These are phyloP conservation scores for Cladosporium halotolerans DNA, from an alignment of 2,329 filamentous ascomycete genomes.

Conservation along the genomic window DNA sequence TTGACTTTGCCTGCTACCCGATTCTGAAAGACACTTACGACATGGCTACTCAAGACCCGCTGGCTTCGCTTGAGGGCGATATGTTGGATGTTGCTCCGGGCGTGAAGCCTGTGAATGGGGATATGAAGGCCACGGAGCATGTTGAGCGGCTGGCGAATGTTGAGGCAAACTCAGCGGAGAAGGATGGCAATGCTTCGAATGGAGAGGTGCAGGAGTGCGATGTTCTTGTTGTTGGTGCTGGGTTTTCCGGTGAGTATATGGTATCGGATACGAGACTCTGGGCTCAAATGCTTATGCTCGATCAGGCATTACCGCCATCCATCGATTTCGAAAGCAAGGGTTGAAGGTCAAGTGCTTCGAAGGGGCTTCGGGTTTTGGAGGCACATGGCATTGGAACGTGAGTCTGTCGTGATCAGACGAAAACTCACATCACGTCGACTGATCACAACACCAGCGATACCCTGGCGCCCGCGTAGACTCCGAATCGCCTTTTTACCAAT, in stretches of 20 bases:
- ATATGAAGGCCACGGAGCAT: slow-evolving; percentile 2
- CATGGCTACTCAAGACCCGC: slow-evolving; percentile 6
- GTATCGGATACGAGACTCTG: not conserved
- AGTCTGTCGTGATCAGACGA: not conserved
- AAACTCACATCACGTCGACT: not conserved
- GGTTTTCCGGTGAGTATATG: slow-evolving; percentile 27
- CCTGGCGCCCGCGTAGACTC: slow-evolving; percentile 43
- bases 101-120: not conserved
- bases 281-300: not conserved
- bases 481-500: slow-evolving; percentile 43
- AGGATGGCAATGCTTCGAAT: not conserved
- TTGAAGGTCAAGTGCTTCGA: slow-evolving; percentile 32
- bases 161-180: not conserved
- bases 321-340: slow-evolving; percentile 27
- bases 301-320: slow-evolving; percentile 33
- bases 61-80: slow-evolving; percentile 9
- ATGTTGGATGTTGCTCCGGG: slow-evolving; percentile 9
- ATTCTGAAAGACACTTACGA: not conserved
- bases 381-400: slow-evolving; percentile 33
- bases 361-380: slow-evolving; percentile 31
- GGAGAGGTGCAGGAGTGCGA: slow-evolving; percentile 14
- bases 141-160: slow-evolving; percentile 7
- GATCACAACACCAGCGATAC: slow-evolving; percentile 21
- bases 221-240: slow-evolving; percentile 31
- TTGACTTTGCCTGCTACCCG: not conserved